Percentiles rank a stretch among this genome's conserved stretches.
Evolutionary conservation across 2,329 filamentous ascomycete genomes (phyloP).

Genomic region (Aspergillus phoenicis): DNA sequence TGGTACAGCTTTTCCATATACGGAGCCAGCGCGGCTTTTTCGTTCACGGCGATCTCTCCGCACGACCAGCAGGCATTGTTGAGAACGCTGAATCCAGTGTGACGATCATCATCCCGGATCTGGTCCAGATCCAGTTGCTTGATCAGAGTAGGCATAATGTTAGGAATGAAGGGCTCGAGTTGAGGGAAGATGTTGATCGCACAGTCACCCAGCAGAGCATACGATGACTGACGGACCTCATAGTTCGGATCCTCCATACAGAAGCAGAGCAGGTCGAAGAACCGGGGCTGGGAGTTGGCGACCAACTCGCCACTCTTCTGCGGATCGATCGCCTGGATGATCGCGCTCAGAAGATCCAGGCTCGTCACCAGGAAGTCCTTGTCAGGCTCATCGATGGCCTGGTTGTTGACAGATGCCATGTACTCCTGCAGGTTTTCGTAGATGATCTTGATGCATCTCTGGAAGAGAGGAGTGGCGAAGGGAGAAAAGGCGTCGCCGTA

Average conservation of each 20-base stretch:
- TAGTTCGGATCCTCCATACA: constrained; percentile 91
- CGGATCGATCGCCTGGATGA: constrained; percentile 83
- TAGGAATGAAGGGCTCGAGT: constrained; percentile 71
- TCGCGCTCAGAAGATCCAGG: constrained; percentile 86
- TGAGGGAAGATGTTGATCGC: constrained; percentile 88
- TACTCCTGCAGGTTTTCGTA: constrained; percentile 86
- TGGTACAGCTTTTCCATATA: constrained; percentile 77
- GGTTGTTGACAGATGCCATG: constrained; percentile 68
- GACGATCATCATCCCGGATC: constrained; percentile 76
- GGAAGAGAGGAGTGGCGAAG: constrained; percentile 84
- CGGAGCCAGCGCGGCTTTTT: constrained; percentile 69
- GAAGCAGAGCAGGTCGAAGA: constrained; percentile 87
- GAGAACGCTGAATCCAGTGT: constrained; percentile 85
- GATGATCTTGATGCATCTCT: constrained; percentile 85
- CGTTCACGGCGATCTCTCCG: constrained; percentile 86
- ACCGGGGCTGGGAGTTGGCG: constrained; percentile 71
- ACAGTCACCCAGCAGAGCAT: constrained; percentile 91
- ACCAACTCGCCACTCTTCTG: constrained; percentile 76
- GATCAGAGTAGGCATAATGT: constrained; percentile 76
- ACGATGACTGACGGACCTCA: constrained; percentile 93
- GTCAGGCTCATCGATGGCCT: constrained; percentile 74
- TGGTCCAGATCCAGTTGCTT: constrained; percentile 82
- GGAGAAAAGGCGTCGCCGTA: constrained; percentile 80
- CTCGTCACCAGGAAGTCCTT: constrained; percentile 98
- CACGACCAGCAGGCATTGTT: constrained; percentile 99